Conservation (phyloP, 176 grass and related monocot species). For the Bonia amplexicaulis region DNA sequence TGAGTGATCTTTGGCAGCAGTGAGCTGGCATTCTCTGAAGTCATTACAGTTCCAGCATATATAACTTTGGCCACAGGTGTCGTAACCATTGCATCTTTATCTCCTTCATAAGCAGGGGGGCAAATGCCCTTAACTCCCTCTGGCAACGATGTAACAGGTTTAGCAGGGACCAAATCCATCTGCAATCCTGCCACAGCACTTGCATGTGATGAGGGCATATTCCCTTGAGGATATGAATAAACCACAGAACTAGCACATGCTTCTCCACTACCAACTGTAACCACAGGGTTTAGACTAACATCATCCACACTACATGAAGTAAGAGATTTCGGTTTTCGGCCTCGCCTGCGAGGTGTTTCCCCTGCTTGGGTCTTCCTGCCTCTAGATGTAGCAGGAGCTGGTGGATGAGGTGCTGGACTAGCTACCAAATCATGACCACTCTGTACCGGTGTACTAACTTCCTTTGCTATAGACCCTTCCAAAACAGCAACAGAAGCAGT, state of each 20-base stretch:
- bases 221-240: slow-evolving; percentile 40
- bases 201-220: slow-evolving; percentile 27
- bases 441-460: slow-evolving; percentile 9
- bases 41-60: slow-evolving; percentile 23
- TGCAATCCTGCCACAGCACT: slow-evolving; percentile 22
- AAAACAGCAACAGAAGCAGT: not conserved
- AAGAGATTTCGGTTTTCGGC: slow-evolving; percentile 59
- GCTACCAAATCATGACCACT: slow-evolving; percentile 17
- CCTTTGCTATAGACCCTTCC: slow-evolving; percentile 28
- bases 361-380: slow-evolving; percentile 48
- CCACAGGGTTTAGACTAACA: slow-evolving; percentile 28
- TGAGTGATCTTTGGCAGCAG: slow-evolving; percentile 30
- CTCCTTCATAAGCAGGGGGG: slow-evolving; percentile 30
- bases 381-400: slow-evolving; percentile 38
- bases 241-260: slow-evolving; percentile 25
- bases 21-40: slow-evolving; percentile 22
- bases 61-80: slow-evolving; percentile 32
- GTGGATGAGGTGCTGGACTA: slow-evolving; percentile 26
- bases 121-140: slow-evolving; percentile 30
- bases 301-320: slow-evolving; percentile 24
- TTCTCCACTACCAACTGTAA: slow-evolving; percentile 28
- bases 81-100: slow-evolving; percentile 15
- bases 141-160: slow-evolving; percentile 26
- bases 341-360: slow-evolving; percentile 60
- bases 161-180: slow-evolving; percentile 40